Evolutionary conservation across 306 rosid genomes (phyloP), one percentile per base, ranked within the genome.

Genomic region (Myrica gale): DNA sequence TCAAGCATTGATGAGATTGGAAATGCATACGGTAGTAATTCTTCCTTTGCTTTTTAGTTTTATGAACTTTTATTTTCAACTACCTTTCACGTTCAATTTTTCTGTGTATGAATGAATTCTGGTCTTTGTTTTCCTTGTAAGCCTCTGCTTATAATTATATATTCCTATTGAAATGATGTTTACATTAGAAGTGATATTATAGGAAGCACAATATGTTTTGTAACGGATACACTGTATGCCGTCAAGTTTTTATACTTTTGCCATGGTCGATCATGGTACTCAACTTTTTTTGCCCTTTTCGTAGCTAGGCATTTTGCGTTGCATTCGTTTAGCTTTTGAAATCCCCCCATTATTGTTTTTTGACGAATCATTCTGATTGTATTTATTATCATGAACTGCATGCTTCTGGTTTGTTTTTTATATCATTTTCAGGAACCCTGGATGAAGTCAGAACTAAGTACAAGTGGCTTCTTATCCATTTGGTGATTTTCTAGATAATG

Each of bases 1-100:
- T 85, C 98, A 83, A 90, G 82, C 89, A 80, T 92, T 69, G 88
- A 92, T 76, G 99, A 92, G 90, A 92, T 92, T 76, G 99, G 99
- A 86, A 95, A 95, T 84, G 97, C 99, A 70, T 95, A 95, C 73
- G 99, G 99, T 95, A 92, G 86, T 71, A 21, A 7, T 74, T 68
- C 45, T 72, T 5, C 68, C 80, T 52, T 52, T 8, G 46, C 80
- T 66, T 70, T 68, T 71, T 23, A 45, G 52, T 73, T 79, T 26
- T 26, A 26, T 26, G 32, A 26, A 26, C 32, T 26, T 26, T 26
- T 26, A 60, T 51, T 56, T 4, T 74, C 65, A 68, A 39, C 37
- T 44, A 5, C 43, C 53, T 76, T 73, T 53, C 46, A 42, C 74
- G 84, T 55, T 68, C 76, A 37, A 74, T 56, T 63, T 37, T 69